Evolutionary conservation across 306 rosid species (phyloP).

Genomic region (Casuarina cunninghamiana): DNA sequence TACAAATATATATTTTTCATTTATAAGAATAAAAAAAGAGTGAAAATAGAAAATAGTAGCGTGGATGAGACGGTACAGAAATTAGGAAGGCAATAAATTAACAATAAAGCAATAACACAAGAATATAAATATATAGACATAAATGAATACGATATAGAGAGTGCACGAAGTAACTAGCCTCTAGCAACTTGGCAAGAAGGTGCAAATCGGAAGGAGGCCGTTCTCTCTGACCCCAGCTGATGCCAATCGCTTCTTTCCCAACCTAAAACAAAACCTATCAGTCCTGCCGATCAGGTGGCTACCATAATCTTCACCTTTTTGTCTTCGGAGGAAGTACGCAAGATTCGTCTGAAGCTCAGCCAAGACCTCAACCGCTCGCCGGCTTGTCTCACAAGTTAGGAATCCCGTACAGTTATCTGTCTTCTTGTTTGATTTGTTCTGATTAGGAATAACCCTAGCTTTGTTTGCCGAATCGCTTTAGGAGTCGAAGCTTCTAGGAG

Average conservation of each 20-base stretch:
- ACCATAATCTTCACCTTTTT: constrained; percentile 6
- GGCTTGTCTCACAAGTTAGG: constrained; percentile 48
- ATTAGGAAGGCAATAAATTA: not conserved
- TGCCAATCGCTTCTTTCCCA: not conserved
- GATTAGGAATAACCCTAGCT: constrained; percentile 24
- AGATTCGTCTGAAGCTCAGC: constrained; percentile 17
- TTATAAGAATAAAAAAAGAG: no score
- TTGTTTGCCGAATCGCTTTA: not conserved
- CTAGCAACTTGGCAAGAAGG: not conserved
- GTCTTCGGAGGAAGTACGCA: constrained; percentile 19
- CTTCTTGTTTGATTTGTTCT: constrained; percentile 11
- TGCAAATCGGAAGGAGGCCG: not conserved
- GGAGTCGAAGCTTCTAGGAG: not conserved
- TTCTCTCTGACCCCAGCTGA: not conserved
- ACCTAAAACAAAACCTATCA: not conserved
- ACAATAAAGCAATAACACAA: no score
- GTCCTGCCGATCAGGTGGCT: not conserved
- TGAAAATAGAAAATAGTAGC: no score
- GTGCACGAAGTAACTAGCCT: not conserved
- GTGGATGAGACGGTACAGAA: no score
- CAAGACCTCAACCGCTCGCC: constrained; percentile 38
- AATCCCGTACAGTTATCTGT: constrained; percentile 4
- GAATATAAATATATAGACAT: no score
- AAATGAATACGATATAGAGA: not conserved
- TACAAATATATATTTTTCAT: no score